Percentiles rank a stretch among this genome's conserved stretches.
These are phyloP conservation scores for Corynespora cassiicola DNA, from an alignment of 2,329 filamentous ascomycete genomes.

Conservation along the genomic window DNA sequence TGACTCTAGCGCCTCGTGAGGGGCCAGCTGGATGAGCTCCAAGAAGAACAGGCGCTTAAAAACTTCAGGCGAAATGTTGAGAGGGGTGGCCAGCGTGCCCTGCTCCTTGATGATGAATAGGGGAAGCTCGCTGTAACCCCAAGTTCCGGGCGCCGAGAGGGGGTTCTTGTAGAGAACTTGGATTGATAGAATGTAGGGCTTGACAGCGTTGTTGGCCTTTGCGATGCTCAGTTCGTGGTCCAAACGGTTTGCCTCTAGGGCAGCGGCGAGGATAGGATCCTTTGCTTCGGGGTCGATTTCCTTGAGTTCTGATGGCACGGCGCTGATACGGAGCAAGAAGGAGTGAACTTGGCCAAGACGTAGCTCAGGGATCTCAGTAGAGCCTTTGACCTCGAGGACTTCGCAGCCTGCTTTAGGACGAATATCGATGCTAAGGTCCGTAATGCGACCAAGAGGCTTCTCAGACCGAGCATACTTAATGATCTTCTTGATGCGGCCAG, in stretches of 20 bases:
- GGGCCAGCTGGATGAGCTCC: constrained; percentile 14
- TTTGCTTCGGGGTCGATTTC: constrained; percentile 20
- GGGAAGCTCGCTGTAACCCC: constrained; percentile 33
- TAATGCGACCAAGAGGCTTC: constrained; percentile 27
- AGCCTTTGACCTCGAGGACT: constrained; percentile 23
- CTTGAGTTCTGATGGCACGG: constrained; percentile 19
- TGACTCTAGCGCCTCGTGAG: constrained; percentile 12
- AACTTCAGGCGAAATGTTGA: constrained; percentile 22
- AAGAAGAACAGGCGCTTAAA: constrained; percentile 31
- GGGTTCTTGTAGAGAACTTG: constrained; percentile 29
- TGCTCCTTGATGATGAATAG: constrained; percentile 26
- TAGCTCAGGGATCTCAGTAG: constrained; percentile 21
- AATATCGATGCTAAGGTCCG: constrained; percentile 27
- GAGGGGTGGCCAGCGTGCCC: constrained; percentile 26
- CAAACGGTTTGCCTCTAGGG: constrained; percentile 23
- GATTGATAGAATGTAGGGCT: constrained; percentile 31
- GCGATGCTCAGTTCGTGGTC: constrained; percentile 28
- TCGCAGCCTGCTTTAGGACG: constrained; percentile 31
- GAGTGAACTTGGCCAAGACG: constrained; percentile 35
- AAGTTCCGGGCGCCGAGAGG: constrained; percentile 21
- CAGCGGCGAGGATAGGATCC: constrained; percentile 30
- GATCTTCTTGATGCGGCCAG: constrained; percentile 28
- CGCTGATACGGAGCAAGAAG: constrained; percentile 27
- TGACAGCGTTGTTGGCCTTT: constrained; percentile 20
- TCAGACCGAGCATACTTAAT: constrained; percentile 31